Evolutionary conservation across 345 rosid species (phyloP), one percentile per base, ranked within the genome.

Genomic region (Balakata baccata): DNA sequence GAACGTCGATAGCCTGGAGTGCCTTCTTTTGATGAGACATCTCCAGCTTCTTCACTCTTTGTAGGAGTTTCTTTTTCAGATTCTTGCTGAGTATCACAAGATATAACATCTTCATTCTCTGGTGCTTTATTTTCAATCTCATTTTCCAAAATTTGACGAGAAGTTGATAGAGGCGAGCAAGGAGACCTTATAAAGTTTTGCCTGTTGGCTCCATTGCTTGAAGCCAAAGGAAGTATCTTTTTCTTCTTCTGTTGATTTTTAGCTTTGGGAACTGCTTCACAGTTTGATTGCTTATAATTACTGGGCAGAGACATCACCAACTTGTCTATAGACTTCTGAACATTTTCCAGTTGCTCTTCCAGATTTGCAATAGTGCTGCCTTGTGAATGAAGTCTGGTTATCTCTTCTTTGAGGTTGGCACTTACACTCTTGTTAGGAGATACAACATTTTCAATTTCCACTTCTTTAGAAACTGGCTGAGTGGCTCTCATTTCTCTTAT

Each of bases 361-460:
- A 96, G 97, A 81, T 90, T 74, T 5, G 97, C 99, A 72, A 96
- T 93, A 41, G 88, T 93, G 82, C 94, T 88, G 29, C 99, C 98
- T 71, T 96, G 98, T 12, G 97, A 91, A 80, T 96, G 99, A 76
- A 96, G 98, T 82, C 99, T 91, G 51, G 98, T 96, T 72, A 96
- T 93, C 87, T 93, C 99, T 58, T 96, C 97, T 86, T 93, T 96
- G 72, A 96, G 93, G 76, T 91, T 96, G 65, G 97, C 97, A 79
- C 92, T 83, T 71, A 93, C 97, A 74, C 97, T 96, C 79, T 85
- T 93, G 81, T 87, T 82, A 73, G 93, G 88, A 64, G 97, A 82
- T 70, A 87, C 52, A 68, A 69, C 83, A 75, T 74, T 85, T 83
- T 79, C 98, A 69, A 83, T 81, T 80, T 83, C 86, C 73, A 89